These are phyloP conservation scores for Fusarium subtropicale DNA, from an alignment of 2,329 filamentous ascomycete species.

Conservation along the genomic window DNA sequence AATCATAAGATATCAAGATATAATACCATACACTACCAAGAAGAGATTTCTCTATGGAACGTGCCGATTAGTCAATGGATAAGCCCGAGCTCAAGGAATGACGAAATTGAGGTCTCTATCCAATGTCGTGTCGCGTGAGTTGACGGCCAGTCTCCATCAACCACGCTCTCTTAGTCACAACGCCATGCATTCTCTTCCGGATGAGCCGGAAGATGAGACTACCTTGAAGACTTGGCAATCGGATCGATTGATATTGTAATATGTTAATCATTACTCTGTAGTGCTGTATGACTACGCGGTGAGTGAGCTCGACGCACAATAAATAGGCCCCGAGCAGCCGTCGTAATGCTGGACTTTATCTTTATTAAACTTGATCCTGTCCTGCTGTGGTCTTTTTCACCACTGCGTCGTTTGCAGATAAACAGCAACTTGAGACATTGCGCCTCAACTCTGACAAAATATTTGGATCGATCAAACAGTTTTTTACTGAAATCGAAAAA, in stretches of 20 bases:
- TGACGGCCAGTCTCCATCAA: slow-evolving; percentile 36
- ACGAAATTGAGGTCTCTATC: slow-evolving; percentile 21
- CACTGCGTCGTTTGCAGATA: not conserved
- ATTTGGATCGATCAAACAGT: not conserved
- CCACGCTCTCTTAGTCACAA: slow-evolving; percentile 38
- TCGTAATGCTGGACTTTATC: slow-evolving; percentile 1
- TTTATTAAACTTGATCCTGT: not conserved
- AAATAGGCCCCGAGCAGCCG: slow-evolving; percentile 32
- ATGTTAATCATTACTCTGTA: not conserved
- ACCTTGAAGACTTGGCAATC: slow-evolving; percentile 20
- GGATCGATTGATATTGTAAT: slow-evolving; percentile 8
- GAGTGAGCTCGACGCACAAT: slow-evolving; percentile 32
- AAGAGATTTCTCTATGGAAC: slow-evolving; percentile 11
- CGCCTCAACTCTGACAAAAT: not conserved
- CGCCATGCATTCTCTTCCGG: slow-evolving; percentile 40
- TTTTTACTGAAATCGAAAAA: not conserved
- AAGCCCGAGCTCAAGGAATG: slow-evolving; percentile 23
- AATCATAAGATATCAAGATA: slow-evolving; percentile 19
- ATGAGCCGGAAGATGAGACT: slow-evolving; percentile 37
- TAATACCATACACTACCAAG: not conserved
- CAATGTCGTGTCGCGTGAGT: slow-evolving; percentile 39
- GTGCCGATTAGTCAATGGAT: slow-evolving; percentile 17
- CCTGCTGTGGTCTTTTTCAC: not conserved
- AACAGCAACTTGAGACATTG: not conserved
- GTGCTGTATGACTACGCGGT: slow-evolving; percentile 14